Evolutionary conservation across 1,139 yeast species (phyloP), one percentile per base, ranked within the genome.

Genomic region (Lodderomyces jiufengensis): DNA sequence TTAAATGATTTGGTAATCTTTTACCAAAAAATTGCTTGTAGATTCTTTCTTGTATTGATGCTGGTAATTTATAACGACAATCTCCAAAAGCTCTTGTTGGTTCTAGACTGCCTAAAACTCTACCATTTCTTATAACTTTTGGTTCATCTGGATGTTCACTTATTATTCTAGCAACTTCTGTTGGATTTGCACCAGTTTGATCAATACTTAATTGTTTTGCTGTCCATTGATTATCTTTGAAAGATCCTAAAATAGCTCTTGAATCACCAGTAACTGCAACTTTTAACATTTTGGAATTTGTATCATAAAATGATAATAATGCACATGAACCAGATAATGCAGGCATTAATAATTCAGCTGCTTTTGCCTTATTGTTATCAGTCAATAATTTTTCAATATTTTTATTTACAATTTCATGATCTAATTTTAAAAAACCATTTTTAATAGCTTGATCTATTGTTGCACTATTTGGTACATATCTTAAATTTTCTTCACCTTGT

Each of bases 221-320:
- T 1, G 90, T 81, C 97, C 97, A 92, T 36, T 72, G 70, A 40
- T 85, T 85, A 33, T 70, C 77, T 43, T 74, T 75, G 37, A 77
- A 69, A 2, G 90, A 78, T 2, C 97, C 96, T 29, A 92, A 65
- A 16, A 92, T 75, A 0, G 97, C 97, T 44, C 98, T 73, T 0
- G 97, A 90, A 57, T 92, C 99, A 29, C 99, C 99, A 0, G 97
- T 80, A 5, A 90, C 95, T 0, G 98, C 98, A 22, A 92, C 95
- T 48, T 87, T 82, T 46, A 92, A 70, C 35, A 74, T 63, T 39
- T 78, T 73, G 26, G 87, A 71, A 39, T 75, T 73, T 2, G 95
- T 79, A 56, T 92, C 96, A 59, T 84, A 92, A 52, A 86, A 82
- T 2, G 95, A 80, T 43, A 92, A 68, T 42, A 92, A 68, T 0